A percentile compares a stretch with the other conserved stretches of the same genome.
These are phyloP conservation scores for Ascomycota sp. DNA, from an alignment of 2,329 filamentous ascomycete species.

Conservation along the genomic window DNA sequence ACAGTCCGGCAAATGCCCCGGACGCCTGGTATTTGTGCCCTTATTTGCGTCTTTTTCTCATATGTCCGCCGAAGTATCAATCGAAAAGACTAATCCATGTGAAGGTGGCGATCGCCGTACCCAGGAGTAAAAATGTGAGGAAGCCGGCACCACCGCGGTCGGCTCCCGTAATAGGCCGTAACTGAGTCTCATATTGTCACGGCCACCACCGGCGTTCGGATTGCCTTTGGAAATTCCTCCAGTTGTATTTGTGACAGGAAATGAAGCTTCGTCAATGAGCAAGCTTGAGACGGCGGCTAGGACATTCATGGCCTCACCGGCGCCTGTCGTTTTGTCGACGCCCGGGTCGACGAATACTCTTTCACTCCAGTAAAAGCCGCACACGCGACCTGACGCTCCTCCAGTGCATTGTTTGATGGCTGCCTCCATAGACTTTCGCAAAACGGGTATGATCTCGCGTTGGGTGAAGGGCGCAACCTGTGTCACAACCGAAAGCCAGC, in stretches of 20 bases:
- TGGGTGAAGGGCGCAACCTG: conserved; percentile 41
- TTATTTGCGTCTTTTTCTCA: too few relatives aligned
- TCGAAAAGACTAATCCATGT: conserved; percentile 27
- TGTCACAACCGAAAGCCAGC: conserved; percentile 41
- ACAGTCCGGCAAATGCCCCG: too few relatives aligned
- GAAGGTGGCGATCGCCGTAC: conserved; percentile 21
- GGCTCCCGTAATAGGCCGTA: conserved; percentile 17
- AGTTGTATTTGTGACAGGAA: conserved; percentile 22
- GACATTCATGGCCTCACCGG: conserved; percentile 38
- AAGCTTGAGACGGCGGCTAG: conserved; percentile 31
- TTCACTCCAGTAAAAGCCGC: conserved; percentile 42
- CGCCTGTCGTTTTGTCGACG: conserved; percentile 31
- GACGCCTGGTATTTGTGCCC: too few relatives aligned
- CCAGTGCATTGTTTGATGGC: conserved; percentile 43
- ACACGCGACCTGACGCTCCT: conserved; percentile 34
- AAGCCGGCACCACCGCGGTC: conserved; percentile 29
- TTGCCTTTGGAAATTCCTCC: conserved; percentile 29
- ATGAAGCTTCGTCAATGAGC: conserved; percentile 19
- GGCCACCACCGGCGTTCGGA: conserved; percentile 16
- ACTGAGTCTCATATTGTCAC: conserved; percentile 8
- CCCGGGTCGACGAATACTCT: conserved; percentile 23
- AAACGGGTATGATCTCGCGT: conserved; percentile 32
- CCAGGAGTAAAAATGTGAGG: conserved; percentile 23
- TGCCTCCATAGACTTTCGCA: conserved; percentile 35
- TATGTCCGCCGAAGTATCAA: too few relatives aligned